Base-by-base conservation (phyloP, 805 yeast species). In the Starmerella bombicola region DNA sequence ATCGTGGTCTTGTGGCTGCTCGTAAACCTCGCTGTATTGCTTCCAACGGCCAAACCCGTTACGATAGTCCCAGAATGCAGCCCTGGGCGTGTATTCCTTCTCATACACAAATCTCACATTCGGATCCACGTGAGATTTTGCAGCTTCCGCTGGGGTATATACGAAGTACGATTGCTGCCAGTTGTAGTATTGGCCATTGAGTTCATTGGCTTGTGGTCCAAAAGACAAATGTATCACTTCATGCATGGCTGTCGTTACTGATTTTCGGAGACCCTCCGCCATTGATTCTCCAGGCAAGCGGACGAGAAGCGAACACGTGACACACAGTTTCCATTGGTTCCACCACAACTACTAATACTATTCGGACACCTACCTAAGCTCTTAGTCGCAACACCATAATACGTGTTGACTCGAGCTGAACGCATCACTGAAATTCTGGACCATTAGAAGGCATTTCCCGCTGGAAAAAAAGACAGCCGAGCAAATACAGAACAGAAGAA, bases 181-280 rank as follows among this genome's bases (percentile, higher is more conserved):
- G 54, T 91, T 88, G 65, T 76, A 82, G 55, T 82, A 78, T 52
- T 83, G 95, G 0, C 94, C 71, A 3, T 72, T 58, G n/a, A 82
- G 57, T 56, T 81, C 88, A 51, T 82, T 82, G 0, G 95, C 70
- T 17, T 66, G 55, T 9, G 80, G 86, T 0, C 94, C 81, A 4
- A 74, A 63, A 3, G 93, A 77, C 0, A 85, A 47, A 10, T 74
- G 79, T n/a, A 88, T 57, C 0, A 81, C 63, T 53, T 86, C 95
- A 40, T 70, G 74, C 93, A 81, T 81, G 24, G 3, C 4, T 6
- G 5, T n/a, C n/a, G n/a, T n/a, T n/a, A n/a, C n/a, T n/a, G n/a
- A n/a, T n/a, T n/a, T n/a, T n/a, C n/a, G n/a, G n/a, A n/a, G n/a
- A n/a, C n/a, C n/a, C n/a, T n/a, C n/a, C n/a, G n/a, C n/a, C n/a